These are phyloP conservation scores for Alternaria hordeiaustralica DNA, from an alignment of 2,329 filamentous ascomycete genomes.

Conservation along the genomic window DNA sequence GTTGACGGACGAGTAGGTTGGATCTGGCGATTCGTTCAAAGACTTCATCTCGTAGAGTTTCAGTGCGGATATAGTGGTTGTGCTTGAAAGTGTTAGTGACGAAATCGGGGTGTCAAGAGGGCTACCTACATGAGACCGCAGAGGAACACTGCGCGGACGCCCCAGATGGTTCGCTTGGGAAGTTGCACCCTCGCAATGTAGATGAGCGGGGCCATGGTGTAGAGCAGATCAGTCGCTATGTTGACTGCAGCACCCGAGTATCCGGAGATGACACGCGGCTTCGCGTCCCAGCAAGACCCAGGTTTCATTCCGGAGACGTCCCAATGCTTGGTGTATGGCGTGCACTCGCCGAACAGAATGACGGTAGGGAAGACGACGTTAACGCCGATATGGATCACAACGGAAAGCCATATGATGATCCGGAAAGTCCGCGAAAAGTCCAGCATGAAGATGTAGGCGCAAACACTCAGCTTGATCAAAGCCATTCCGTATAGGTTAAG, in stretches of 20 bases:
- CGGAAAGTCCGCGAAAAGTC: slow-evolving; percentile 32
- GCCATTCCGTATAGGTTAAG: slow-evolving; percentile 39
- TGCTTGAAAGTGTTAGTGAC: slow-evolving; percentile 17
- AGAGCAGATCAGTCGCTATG: slow-evolving; percentile 33
- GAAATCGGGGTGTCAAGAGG: rapidly evolving
- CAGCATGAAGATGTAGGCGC: slow-evolving; percentile 35
- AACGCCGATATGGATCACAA: slow-evolving; percentile 26
- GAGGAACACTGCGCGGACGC: slow-evolving; percentile 35
- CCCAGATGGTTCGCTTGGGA: slow-evolving; percentile 33
- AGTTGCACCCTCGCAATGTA: slow-evolving; percentile 34
- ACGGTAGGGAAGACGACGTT: slow-evolving; percentile 34
- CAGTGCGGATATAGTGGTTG: slow-evolving; percentile 33
- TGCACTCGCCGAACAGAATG: slow-evolving; percentile 32
- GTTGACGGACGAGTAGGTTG: slow-evolving; percentile 30
- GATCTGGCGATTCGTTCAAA: slow-evolving; percentile 25
- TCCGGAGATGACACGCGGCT: slow-evolving; percentile 33
- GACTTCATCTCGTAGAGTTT: slow-evolving; percentile 37
- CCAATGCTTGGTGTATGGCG: slow-evolving; percentile 33
- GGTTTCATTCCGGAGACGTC: slow-evolving; percentile 24
- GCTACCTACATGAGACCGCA: slow-evolving; percentile 32
- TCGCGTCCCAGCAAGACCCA: slow-evolving; percentile 31
- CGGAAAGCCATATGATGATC: slow-evolving; percentile 29
- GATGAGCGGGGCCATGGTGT: slow-evolving; percentile 30
- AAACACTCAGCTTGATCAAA: slow-evolving; percentile 37
- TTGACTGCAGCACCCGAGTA: slow-evolving; percentile 35